Conservation (phyloP, 768 basidiomycete genomes). For the Rhodotorula babjevae region DNA sequence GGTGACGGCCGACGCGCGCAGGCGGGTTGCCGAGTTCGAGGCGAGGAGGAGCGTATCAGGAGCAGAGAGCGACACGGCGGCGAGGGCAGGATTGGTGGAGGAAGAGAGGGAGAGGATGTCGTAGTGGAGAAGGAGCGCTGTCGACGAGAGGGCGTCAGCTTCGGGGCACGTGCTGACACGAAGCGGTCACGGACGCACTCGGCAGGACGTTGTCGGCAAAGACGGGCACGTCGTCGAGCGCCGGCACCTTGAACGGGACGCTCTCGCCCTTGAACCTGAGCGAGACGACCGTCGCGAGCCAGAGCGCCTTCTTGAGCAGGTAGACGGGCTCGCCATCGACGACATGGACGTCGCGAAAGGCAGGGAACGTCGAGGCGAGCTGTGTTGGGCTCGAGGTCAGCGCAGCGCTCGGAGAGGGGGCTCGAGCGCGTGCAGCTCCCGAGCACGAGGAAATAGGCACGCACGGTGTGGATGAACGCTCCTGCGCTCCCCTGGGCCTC, state of each 20-base stretch:
- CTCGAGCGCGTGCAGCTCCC: not conserved
- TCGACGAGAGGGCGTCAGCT: constrained; percentile 57
- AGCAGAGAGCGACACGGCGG: not conserved
- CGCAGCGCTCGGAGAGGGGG: not conserved
- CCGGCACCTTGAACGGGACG: constrained; percentile 60
- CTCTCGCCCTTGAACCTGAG: constrained; percentile 60
- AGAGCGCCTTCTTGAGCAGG: constrained; percentile 84
- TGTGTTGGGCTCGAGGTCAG: constrained; percentile 45
- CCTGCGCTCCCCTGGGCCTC: constrained; percentile 51
- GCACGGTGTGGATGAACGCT: constrained; percentile 60
- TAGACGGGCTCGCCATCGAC: constrained; percentile 55
- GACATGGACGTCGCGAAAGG: constrained; percentile 69
- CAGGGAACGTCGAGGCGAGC: constrained; percentile 72
- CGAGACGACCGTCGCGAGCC: constrained; percentile 66
- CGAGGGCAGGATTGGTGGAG: constrained; percentile 9
- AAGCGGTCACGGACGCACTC: constrained; percentile 57
- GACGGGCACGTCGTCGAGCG: constrained; percentile 10
- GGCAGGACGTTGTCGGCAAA: constrained; percentile 50
- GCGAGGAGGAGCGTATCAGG: constrained; percentile 4
- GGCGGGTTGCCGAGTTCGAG: not conserved
- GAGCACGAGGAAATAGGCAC: constrained; percentile 31
- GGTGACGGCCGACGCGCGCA: constrained; percentile 11
- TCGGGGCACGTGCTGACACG: not conserved
- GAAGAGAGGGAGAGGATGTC: constrained; percentile 1
- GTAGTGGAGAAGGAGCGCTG: constrained; percentile 51